phyloP scores from a whole-genome alignment of 2,329 filamentous ascomycete species.

The Arthrobotrys iridis region DNA sequence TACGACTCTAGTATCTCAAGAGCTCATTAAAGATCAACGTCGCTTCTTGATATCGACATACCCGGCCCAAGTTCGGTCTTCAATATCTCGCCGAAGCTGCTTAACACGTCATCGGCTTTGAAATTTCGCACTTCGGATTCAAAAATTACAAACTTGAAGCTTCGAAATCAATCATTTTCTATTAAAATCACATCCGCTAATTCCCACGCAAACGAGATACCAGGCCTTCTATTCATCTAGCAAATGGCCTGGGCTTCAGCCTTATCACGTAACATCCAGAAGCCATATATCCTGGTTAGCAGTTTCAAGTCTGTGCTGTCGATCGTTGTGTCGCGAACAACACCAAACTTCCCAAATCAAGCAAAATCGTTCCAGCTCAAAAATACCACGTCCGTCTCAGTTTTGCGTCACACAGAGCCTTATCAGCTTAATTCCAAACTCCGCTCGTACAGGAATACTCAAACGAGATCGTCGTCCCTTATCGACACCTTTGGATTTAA shows the following conservation, averaged over 20 bases:
- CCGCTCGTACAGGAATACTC: too few relatives aligned
- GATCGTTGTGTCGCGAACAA: neutral
- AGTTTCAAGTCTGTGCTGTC: too few relatives aligned
- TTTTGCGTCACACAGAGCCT: neutral
- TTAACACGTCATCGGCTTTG: neutral
- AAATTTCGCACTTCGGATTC: constrained; percentile 6
- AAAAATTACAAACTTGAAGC: neutral
- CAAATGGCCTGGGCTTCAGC: constrained; percentile 4
- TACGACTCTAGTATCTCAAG: neutral
- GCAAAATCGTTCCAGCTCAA: neutral
- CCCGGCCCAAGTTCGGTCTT: too few relatives aligned
- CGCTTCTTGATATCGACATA: too few relatives aligned
- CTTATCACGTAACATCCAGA: neutral
- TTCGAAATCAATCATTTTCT: neutral
- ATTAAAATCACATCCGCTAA: neutral
- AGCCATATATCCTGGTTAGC: neutral
- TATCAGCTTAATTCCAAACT: constrained; percentile 3
- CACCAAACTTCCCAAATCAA: neutral
- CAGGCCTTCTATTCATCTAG: neutral
- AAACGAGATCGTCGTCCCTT: neutral
- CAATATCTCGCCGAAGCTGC: neutral
- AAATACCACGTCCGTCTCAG: neutral
- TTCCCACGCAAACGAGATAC: neutral
- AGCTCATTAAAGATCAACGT: neutral
- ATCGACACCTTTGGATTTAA: neutral